Evolutionary conservation across 345 rosid species (phyloP), one percentile per base, ranked within the genome.

Genomic region (Gossypium turneri): DNA sequence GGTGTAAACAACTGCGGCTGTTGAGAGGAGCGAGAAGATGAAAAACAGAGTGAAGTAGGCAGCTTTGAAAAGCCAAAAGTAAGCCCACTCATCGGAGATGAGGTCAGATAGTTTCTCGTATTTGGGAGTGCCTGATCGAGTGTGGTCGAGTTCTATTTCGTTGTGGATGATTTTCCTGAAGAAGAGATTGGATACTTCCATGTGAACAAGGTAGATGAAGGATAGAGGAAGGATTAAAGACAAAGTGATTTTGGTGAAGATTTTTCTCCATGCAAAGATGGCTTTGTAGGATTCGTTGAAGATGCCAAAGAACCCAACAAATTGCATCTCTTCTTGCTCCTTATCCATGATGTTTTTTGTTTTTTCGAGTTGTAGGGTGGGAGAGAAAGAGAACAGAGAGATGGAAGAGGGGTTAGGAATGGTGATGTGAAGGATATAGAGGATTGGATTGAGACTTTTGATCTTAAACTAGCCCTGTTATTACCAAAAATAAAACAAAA

Each of bases 141-240:
- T 85, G 7, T 48, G 19, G 15, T 77, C 73, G 9, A 79, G 78
- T 17, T 65, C 77, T 4, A 12, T 11, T 51, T 82, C 80, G 69
- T 75, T 72, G 76, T 29, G 61, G 48, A 67, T 43, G 69, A 86
- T 79, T 17, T 75, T 72, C 9, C 67, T 15, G n/a, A 63, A 48
- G 73, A 88, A 63, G 60, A 81, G 27, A 9, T 81, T 57, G 7
- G 88, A 75, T 8, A 86, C 29, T 55, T 85, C 84, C 45, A 82
- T 78, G 73, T 84, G 82, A 16, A 82, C 86, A 2, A 88, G 74
- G 87, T 81, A 81, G 83, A 86, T 80, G 83, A n/a, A 22, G 4
- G 87, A 52, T 2, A 88, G 84, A 11, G 92, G 90, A 45, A 88
- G 88, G 79, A 86, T 85, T 2, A 88, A 24, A 71, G 86, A 48